Evolutionary conservation across 148 eudicot genomes (phyloP), one percentile per base, ranked within the genome.

Genomic region (Beta vulgaris): DNA sequence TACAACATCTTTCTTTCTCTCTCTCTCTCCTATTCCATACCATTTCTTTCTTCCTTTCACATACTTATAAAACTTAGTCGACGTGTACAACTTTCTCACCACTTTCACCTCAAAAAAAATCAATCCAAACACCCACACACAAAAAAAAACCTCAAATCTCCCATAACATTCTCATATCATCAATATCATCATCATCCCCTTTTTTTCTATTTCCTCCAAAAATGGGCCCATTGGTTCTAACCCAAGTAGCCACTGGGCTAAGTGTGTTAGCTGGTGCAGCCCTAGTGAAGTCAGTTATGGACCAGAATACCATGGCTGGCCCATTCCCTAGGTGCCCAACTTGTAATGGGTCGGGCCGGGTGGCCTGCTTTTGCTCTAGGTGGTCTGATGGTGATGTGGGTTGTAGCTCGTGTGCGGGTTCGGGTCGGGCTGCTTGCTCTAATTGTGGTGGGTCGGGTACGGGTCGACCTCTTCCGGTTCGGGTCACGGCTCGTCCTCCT

Each of bases 341-440:
- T 59, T 94, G 98, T 76, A 91, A 91, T 72, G 98, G 98, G 10
- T 83, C 95, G 44, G 98, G 98, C 0, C 89, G 93, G 29, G 90
- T 88, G 21, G 25, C 88, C 6, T 93, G 97, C 78, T 64, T 91
- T 46, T 93, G 98, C 37, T 76, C 86, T 4, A 85, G 97, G 11
- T 93, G 98, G 98, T 91, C 97, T 0, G 98, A 93, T 69, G 97
- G 96, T 14, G 98, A 93, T 72, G 78, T 63, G 2, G 98, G 98
- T 0, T 93, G 98, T 54, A 81, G 91, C 64, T 83, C 89, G 0
- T 93, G 98, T 54, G 68, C 84, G 64, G 94, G 98, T 9, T 88
- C 97, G 31, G 98, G 98, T 55, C 87, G 89, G 7, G 80, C 80
- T 87, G 85, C 77, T 48, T 93, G 98, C 51, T 84, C 79, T 19